phyloP scores from a whole-genome alignment of 306 rosid genomes.

The Canavalia gladiata region DNA sequence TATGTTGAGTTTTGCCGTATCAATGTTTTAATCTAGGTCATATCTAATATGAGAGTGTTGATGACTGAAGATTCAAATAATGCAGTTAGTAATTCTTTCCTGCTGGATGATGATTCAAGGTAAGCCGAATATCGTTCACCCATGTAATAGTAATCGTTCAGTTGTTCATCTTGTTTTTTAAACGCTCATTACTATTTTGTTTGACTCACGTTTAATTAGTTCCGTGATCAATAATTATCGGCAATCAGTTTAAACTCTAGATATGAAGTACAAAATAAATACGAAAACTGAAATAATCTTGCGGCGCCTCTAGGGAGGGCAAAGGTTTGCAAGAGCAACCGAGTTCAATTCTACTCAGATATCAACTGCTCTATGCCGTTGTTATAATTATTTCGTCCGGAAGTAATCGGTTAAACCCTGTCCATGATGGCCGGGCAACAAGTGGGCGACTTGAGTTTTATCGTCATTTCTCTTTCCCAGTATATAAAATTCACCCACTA shows the following conservation, averaged over 20 bases:
- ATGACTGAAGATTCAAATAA: slow-evolving; percentile 75
- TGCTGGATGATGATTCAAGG: slow-evolving; percentile 76
- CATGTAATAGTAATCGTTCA: slow-evolving; percentile 1
- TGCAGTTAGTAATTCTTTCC: slow-evolving; percentile 73
- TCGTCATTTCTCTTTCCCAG: background rate
- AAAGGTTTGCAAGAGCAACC: background rate
- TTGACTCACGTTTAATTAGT: background rate
- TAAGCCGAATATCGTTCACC: slow-evolving; percentile 39
- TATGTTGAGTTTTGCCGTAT: slow-evolving; percentile 42
- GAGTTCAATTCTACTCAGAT: slow-evolving; percentile 6
- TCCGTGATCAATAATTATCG: slow-evolving; percentile 1
- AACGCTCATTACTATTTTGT: background rate
- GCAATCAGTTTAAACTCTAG: background rate
- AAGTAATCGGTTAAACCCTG: background rate
- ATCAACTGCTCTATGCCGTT: background rate
- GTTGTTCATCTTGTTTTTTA: slow-evolving; percentile 11
- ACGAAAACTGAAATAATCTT: background rate
- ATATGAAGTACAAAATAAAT: background rate
- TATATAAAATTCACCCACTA: background rate
- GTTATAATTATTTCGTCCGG: too few relatives aligned
- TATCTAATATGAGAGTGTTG: slow-evolving; percentile 69
- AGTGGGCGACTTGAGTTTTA: background rate
- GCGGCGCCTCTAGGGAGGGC: background rate
- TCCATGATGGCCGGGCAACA: background rate
- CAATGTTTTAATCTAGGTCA: slow-evolving; percentile 57